Evolutionary conservation across 176 grass and related monocot species (phyloP), one percentile per base, ranked within the genome.

Genomic region (Metroxylon sagu): DNA sequence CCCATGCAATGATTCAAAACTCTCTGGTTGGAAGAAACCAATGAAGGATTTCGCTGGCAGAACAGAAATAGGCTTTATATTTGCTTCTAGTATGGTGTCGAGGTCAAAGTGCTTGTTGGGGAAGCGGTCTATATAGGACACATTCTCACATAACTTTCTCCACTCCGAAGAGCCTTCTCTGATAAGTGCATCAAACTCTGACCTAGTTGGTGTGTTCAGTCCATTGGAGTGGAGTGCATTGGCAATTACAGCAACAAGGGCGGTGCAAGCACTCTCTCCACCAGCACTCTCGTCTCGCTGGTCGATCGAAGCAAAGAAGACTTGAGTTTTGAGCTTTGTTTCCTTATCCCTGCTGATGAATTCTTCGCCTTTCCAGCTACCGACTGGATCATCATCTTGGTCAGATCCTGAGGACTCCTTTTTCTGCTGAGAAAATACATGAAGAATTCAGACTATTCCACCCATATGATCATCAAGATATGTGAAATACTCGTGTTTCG

Each of bases 11-110:
- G 93, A 98, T 52, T 67, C 62, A 65, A 98, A 98, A 70, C 81
- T 88, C 63, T 92, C 93, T 0, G 93, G 93, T 75, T 92, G 93
- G 76, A 98, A 98, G 82, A 98, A 98, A 48, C 87, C 93, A 65
- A 98, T 59, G 58, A 85, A 98, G 14, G 81, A 81, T 73, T 50
- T 92, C 72, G 92, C 84, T 0, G 71, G 81, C 28, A 76, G 54
- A 72, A 98, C 84, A 5, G 84, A 55, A 48, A 98, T 78, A 30
- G 87, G 76, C 56, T 75, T 49, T 23, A 71, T 66, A 52, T 81
- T 75, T 18, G 93, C 73, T 19, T 82, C 82, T 49, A 92, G 54
- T 6, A 98, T 69, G 3, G 93, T 98, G 16, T 98, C 93, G 8
- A 98, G 81, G 70, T 98, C 93, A 62, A 98, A 98, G 65, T 98